phyloP scores from a whole-genome alignment of 257 asterid genomes.

The Forsythia suspensa region DNA sequence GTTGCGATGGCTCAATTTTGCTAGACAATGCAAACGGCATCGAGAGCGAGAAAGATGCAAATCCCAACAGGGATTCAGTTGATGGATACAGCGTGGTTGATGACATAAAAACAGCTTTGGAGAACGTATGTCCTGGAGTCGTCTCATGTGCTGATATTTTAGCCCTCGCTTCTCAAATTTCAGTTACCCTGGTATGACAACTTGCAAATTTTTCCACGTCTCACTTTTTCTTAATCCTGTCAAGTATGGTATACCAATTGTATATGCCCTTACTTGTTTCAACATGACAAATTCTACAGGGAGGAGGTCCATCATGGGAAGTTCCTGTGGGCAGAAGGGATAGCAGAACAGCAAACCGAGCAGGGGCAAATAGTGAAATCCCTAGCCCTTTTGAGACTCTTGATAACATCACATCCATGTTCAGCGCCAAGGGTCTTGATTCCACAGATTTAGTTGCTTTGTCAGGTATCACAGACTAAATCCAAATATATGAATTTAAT shows the following conservation, averaged over 20 bases:
- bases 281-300: slow-evolving; percentile 6
- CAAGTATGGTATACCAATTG: not conserved
- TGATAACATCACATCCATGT: slow-evolving; percentile 9
- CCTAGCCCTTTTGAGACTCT: slow-evolving; percentile 28
- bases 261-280: no score
- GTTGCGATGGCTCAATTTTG: slow-evolving; percentile 42
- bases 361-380: slow-evolving; percentile 19
- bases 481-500: not conserved
- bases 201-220: no score
- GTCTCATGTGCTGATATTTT: slow-evolving; percentile 49
- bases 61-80: slow-evolving; percentile 15
- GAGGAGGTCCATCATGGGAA: slow-evolving; percentile 36
- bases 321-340: slow-evolving; percentile 39
- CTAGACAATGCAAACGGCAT: slow-evolving; percentile 35
- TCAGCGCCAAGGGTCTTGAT: slow-evolving; percentile 25
- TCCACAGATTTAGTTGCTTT: slow-evolving; percentile 38
- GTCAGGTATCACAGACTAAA: slow-evolving; percentile 27
- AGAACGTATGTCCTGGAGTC: slow-evolving; percentile 33
- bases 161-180: slow-evolving; percentile 32
- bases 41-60: slow-evolving; percentile 32
- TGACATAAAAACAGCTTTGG: slow-evolving; percentile 36
- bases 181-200: slow-evolving; percentile 26
- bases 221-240: not conserved
- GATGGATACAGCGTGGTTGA: slow-evolving; percentile 33
- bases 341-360: slow-evolving; percentile 31